Conservation (phyloP, 73 alveolate species). For the Blepharisma stoltei region DNA sequence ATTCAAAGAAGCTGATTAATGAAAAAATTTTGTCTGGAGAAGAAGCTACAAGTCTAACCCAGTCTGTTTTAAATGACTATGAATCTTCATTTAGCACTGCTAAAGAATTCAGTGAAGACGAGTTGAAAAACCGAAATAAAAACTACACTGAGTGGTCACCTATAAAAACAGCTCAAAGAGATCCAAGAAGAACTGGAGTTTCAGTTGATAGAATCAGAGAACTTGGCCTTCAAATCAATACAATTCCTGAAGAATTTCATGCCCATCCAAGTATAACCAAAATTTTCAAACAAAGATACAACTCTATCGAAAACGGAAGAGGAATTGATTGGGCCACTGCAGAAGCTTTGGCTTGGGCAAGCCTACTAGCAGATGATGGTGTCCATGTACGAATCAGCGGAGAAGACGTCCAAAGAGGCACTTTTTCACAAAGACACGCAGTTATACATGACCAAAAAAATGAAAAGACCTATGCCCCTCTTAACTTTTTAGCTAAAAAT, state of each 20-base stretch:
- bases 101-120: constrained; percentile 34
- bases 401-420: constrained; percentile 89
- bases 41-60: constrained; percentile 36
- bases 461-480: constrained; percentile 49
- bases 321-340: constrained; percentile 94
- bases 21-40: constrained; percentile 57
- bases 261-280: constrained; percentile 60
- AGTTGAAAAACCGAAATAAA: constrained; percentile 34
- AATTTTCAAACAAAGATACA: constrained; percentile 59
- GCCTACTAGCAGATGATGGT: constrained; percentile 81
- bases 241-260: constrained; percentile 61
- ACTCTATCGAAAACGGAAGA: constrained; percentile 73
- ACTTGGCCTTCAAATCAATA: constrained; percentile 51
- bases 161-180: constrained; percentile 17
- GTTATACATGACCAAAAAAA: constrained; percentile 62
- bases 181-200: constrained; percentile 68
- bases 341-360: constrained; percentile 92
- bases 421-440: constrained; percentile 90
- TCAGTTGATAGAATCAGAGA: constrained; percentile 40
- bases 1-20: constrained; percentile 51
- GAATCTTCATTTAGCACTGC: constrained; percentile 33
- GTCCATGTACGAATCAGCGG: constrained; percentile 81
- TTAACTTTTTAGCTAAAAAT: constrained; percentile 27
- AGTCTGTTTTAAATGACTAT: constrained; percentile 35
- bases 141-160: background rate